Evolutionary conservation across 2,329 filamentous ascomycete species (phyloP), one percentile per base, ranked within the genome.

Genomic region (Dichotomopilus funicola): DNA sequence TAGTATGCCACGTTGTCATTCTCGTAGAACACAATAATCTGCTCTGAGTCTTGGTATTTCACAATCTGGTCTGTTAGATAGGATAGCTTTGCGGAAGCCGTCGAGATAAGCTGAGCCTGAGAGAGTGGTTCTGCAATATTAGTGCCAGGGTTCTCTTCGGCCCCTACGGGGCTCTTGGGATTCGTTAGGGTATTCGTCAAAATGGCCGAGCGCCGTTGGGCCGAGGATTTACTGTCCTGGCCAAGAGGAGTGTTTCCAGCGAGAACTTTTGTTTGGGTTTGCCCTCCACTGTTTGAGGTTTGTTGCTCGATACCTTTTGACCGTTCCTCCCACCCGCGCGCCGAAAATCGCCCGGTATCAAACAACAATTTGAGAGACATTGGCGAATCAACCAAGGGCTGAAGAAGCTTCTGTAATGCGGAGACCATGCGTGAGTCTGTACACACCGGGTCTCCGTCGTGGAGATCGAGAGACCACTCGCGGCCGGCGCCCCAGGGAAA

Each of bases 21-120:
- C 58, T 95, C 90, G 68, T 96, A 96, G 69, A 97, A 97, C 8
- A 96, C 80, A 51, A 96, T 82, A 3, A 95, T 94, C 70, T 96
- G 95, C 65, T 96, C 91, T 0, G 79, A 72, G 1, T 77, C 70
- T 52, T 94, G 82, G 59, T 91, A 77, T 51, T 79, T 75, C 5
- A 85, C 70, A 10, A 96, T 83, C 36, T 82, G 78, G 53, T 91
- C 86, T 13, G 96, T 73, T 5, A 96, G 75, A 65, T 96, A 96
- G 2, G 88, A 91, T 2, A 96, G 76, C 69, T 97, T 97, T 0
- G 88, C 84, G 0, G 91, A 96, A 0, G 85, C 82, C 0, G 91
- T 96, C 4, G 89, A 90, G n/a, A 88, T 73, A 19, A 95, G 76
- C 53, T 72, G 79, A 0, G 87, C 82, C 37, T 75, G 69, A 8